A percentile compares a stretch with the other conserved stretches of the same genome.
Conservation (phyloP, 2,329 filamentous ascomycete genomes). For the Podosphaera xanthii region DNA sequence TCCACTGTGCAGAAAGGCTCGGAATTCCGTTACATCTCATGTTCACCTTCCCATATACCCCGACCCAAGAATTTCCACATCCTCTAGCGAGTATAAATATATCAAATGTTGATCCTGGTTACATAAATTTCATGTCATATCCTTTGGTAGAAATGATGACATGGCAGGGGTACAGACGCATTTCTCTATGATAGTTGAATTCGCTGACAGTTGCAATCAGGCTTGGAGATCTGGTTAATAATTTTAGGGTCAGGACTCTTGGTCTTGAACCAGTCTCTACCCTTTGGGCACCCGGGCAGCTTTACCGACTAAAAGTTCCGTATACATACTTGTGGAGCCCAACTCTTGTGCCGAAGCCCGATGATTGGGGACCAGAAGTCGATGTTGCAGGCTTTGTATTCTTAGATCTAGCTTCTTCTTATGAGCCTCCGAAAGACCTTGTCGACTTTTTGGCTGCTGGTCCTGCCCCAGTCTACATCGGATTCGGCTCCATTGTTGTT, state of each 20-base stretch:
- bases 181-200: background rate
- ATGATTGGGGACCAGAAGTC: constrained; percentile 45
- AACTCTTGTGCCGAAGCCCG: constrained; percentile 39
- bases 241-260: constrained; percentile 45
- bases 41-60: constrained; percentile 71
- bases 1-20: constrained; percentile 58
- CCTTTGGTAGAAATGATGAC: constrained; percentile 68
- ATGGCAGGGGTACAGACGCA: constrained; percentile 46
- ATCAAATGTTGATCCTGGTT: constrained; percentile 46
- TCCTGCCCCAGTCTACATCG: constrained; percentile 45
- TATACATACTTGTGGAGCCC: constrained; percentile 55
- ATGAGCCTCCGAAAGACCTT: constrained; percentile 32
- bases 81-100: constrained; percentile 54
- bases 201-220: constrained; percentile 6
- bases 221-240: constrained; percentile 55
- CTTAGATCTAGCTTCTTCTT: constrained; percentile 40
- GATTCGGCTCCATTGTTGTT: constrained; percentile 55
- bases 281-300: constrained; percentile 52
- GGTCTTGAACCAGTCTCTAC: constrained; percentile 52
- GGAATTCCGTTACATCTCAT: constrained; percentile 63
- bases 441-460: constrained; percentile 31
- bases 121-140: constrained; percentile 64
- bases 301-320: constrained; percentile 51
- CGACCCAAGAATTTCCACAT: constrained; percentile 47
- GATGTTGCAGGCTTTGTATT: constrained; percentile 64